Conservation (phyloP, 495 filamentous ascomycete genomes). For the Chaetomium fimeti region DNA sequence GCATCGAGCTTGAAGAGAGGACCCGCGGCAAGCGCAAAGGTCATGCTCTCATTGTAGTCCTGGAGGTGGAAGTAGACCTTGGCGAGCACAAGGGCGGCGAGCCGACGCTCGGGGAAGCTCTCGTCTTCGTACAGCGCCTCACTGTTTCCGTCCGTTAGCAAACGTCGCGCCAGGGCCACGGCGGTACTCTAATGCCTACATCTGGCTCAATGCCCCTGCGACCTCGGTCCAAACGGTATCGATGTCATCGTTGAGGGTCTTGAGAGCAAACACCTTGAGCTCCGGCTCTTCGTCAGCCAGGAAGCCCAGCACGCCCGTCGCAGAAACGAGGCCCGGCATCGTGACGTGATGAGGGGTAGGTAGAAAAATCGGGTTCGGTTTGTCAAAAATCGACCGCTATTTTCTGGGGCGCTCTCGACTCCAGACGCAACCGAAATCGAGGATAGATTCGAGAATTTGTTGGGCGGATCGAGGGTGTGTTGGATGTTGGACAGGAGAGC, state of each 20-base stretch:
- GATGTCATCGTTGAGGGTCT: conserved; percentile 91
- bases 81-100: conserved; percentile 89
- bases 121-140: conserved; percentile 98
- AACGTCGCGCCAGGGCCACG: conserved; percentile 10
- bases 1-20: conserved; percentile 91
- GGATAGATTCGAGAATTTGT: conserved; percentile 17
- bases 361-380: neutral
- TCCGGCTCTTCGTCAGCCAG: conserved; percentile 90
- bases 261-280: conserved; percentile 88
- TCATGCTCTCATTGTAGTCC: conserved; percentile 99
- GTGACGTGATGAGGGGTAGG: conserved; percentile 26
- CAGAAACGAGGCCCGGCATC: conserved; percentile 94
- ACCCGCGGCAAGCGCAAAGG: conserved; percentile 91
- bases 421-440: conserved; percentile 2
- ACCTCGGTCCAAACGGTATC: conserved; percentile 97
- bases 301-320: conserved; percentile 91
- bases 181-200: conserved; percentile 59
- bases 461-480: conserved; percentile 11
- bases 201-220: conserved; percentile 83
- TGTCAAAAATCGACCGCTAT: neutral
- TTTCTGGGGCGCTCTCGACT: neutral
- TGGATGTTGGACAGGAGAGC: conserved; percentile 5
- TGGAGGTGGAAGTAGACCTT: conserved; percentile 99
- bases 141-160: conserved; percentile 46
- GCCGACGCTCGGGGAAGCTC: conserved; percentile 85